Conservation (phyloP, 306 rosid genomes). For the Vigna nakashimae region DNA sequence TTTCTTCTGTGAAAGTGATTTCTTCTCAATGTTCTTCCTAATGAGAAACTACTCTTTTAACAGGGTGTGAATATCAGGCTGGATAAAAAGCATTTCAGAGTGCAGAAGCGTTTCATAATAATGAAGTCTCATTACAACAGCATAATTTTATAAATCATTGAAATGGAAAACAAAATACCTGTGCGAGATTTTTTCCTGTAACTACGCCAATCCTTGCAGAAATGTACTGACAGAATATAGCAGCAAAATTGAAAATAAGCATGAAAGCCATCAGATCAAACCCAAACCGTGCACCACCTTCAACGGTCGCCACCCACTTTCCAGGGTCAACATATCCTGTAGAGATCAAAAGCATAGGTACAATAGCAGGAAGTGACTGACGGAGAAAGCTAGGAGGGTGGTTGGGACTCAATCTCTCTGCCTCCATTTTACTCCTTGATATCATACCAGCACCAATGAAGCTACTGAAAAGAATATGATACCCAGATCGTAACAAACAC, state of each 20-base stretch:
- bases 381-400: conserved; percentile 48
- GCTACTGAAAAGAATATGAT: conserved; percentile 33
- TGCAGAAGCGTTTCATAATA: conserved; percentile 19
- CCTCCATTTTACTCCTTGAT: conserved; percentile 60
- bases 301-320: conserved; percentile 88
- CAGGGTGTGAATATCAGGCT: neutral
- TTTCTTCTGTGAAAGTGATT: no score
- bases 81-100: neutral
- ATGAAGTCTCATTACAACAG: neutral
- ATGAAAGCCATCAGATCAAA: conserved; percentile 68
- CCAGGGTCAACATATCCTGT: conserved; percentile 96
- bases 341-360: conserved; percentile 78
- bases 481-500: conserved; percentile 31
- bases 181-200: conserved; percentile 88
- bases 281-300: conserved; percentile 91
- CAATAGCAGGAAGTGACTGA: conserved; percentile 66
- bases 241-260: conserved; percentile 84
- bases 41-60: neutral
- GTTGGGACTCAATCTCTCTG: conserved; percentile 45
- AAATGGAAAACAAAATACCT: conserved; percentile 63
- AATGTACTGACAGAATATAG: conserved; percentile 85
- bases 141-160: conserved; percentile 19
- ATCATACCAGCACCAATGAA: conserved; percentile 39
- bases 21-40: conserved; percentile 4
- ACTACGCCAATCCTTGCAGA: conserved; percentile 86